Percentiles rank a stretch among this genome's conserved stretches.
Evolutionary conservation across 2,329 filamentous ascomycete genomes (phyloP).

Genomic region (Ophiostoma montium): DNA sequence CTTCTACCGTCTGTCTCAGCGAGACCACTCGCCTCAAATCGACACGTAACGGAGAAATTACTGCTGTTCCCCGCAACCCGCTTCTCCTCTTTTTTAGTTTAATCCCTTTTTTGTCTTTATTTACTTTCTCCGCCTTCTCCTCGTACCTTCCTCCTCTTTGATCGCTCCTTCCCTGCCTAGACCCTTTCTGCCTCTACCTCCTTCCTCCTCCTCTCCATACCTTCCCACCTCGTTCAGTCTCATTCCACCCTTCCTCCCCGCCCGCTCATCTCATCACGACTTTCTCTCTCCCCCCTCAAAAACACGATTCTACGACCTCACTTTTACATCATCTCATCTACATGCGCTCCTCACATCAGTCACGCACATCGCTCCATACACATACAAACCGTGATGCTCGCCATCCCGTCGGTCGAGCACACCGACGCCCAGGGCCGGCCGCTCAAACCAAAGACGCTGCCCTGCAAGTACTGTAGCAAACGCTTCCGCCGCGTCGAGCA

Average conservation of each 20-base stretch:
- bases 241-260: no score
- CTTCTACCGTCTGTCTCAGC: background rate
- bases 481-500: conserved; percentile 51
- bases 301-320: no score
- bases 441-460: conserved; percentile 47
- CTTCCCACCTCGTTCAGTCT: no score
- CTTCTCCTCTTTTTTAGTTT: background rate
- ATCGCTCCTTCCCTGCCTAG: background rate
- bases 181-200: background rate
- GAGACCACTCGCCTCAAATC: background rate
- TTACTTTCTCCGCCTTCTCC: background rate
- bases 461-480: conserved; percentile 50
- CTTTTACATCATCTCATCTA: background rate
- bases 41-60: background rate
- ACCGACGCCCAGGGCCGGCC: conserved; percentile 34
- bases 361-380: no score
- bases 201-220: no score
- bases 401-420: conserved; percentile 39
- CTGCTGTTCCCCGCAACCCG: background rate
- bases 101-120: background rate
- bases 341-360: background rate
- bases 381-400: conserved; percentile 39
- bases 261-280: no score
- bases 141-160: background rate
- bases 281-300: no score